Conservation (phyloP, 208 protist species). For the Leishmania turanica region DNA sequence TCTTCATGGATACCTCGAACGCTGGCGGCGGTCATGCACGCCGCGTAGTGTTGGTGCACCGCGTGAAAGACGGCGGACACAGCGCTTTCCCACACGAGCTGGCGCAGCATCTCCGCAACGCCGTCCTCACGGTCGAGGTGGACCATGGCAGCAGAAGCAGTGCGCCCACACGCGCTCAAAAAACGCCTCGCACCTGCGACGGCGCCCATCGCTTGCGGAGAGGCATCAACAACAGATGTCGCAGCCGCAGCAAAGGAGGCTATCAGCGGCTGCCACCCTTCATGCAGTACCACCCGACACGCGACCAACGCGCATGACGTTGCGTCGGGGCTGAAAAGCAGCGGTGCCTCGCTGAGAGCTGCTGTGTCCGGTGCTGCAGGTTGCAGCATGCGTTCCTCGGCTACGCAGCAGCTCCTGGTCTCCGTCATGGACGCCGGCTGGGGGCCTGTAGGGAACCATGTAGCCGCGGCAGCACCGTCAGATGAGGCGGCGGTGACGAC, state of each 20-base stretch:
- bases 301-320: slow-evolving; percentile 66
- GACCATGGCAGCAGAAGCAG: slow-evolving; percentile 39
- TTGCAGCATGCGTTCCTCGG: not conserved
- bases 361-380: not conserved
- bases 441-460: not conserved
- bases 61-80: slow-evolving; percentile 94
- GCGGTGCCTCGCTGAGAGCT: slow-evolving; percentile 14
- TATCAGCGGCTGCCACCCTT: not conserved
- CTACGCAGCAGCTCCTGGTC: not conserved
- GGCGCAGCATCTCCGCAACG: slow-evolving; percentile 20
- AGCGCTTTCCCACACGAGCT: slow-evolving; percentile 45
- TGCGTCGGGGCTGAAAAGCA: slow-evolving; percentile 55
- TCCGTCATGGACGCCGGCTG: not conserved
- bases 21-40: not conserved
- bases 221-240: not conserved
- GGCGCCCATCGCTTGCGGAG: not conserved
- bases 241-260: not conserved
- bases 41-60: slow-evolving; percentile 96
- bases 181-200: not conserved
- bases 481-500: slow-evolving; percentile 9
- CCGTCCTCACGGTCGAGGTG: slow-evolving; percentile 47
- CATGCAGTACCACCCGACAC: slow-evolving; percentile 50
- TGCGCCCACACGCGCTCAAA: slow-evolving; percentile 7
- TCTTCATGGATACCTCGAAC: not conserved
- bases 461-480: not conserved